Percentiles rank a stretch among this genome's conserved stretches.
Conservation (phyloP, 345 rosid species). For the Reutealis trisperma region DNA sequence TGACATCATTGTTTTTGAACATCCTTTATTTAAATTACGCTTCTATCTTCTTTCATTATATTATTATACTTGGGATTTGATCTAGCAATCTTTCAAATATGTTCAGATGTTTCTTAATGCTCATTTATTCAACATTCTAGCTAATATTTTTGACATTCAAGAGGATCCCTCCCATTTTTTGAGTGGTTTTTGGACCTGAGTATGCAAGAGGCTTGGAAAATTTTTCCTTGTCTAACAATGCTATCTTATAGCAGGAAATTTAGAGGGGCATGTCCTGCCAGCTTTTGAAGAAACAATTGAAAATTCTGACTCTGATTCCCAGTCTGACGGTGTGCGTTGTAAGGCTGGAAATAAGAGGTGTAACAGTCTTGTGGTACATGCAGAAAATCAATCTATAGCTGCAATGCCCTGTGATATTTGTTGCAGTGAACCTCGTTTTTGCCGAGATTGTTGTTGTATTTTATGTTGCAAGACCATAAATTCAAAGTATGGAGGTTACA, state of each 20-base stretch:
- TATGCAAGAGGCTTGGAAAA: conserved; percentile 2
- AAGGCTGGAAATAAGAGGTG: conserved; percentile 74
- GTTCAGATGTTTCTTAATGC: background rate
- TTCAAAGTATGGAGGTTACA: conserved; percentile 55
- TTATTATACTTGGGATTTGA: background rate
- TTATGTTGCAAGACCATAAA: conserved; percentile 65
- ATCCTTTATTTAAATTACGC: background rate
- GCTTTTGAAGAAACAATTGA: conserved; percentile 40
- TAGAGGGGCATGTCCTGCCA: conserved; percentile 18
- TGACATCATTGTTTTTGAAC: background rate
- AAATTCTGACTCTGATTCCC: conserved; percentile 30
- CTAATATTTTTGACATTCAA: background rate
- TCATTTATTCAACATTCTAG: background rate
- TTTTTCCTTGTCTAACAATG: conserved; percentile 6
- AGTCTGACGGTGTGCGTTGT: conserved; percentile 47
- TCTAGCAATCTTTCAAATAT: background rate
- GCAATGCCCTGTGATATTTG: conserved; percentile 78
- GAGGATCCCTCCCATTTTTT: background rate
- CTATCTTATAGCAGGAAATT: conserved; percentile 27
- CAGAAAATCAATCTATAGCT: conserved; percentile 30
- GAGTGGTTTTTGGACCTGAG: background rate
- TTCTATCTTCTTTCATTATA: background rate
- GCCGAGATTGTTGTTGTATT: conserved; percentile 83
- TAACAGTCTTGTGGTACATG: conserved; percentile 39
- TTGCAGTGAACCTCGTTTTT: conserved; percentile 69